Evolutionary conservation across 257 asterid genomes (phyloP).

Genomic region (Lithospermum erythrorhizon): DNA sequence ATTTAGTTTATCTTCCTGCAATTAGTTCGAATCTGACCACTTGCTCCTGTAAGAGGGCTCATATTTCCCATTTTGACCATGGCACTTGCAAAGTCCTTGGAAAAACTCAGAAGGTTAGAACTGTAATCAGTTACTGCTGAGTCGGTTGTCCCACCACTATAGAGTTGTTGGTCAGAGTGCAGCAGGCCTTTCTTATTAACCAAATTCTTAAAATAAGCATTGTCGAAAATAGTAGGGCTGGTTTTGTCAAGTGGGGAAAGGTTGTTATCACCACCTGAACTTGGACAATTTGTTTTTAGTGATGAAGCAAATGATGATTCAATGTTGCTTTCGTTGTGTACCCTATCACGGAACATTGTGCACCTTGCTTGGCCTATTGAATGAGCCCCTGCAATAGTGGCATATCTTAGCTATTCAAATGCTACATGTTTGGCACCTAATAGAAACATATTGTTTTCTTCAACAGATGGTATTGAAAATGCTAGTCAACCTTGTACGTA

Average conservation of each 20-base stretch:
- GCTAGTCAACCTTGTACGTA: neutral
- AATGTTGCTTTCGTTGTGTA: slow-evolving; percentile 48
- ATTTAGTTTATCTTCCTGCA: slow-evolving; percentile 41
- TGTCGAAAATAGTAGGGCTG: slow-evolving; percentile 40
- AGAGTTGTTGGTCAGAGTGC: slow-evolving; percentile 63
- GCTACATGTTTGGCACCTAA: too few relatives aligned
- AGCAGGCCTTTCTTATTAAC: slow-evolving; percentile 31
- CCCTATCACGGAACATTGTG: slow-evolving; percentile 33
- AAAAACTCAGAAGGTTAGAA: slow-evolving; percentile 20
- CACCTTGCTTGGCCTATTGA: slow-evolving; percentile 60
- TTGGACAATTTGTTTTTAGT: slow-evolving; percentile 39
- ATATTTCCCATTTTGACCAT: slow-evolving; percentile 53
- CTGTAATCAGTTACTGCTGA: slow-evolving; percentile 30
- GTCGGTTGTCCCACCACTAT: slow-evolving; percentile 38
- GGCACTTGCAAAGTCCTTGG: slow-evolving; percentile 39
- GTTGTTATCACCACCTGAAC: slow-evolving; percentile 32
- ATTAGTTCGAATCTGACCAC: slow-evolving; percentile 41
- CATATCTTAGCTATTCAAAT: neutral
- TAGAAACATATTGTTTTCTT: too few relatives aligned
- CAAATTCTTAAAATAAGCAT: slow-evolving; percentile 33
- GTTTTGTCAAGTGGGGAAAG: slow-evolving; percentile 34
- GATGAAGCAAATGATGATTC: slow-evolving; percentile 44
- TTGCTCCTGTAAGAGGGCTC: slow-evolving; percentile 34
- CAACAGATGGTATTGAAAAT: neutral
- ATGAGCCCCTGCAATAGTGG: slow-evolving; percentile 32